Evolutionary conservation across 352 stramenopile genomes (phyloP), one percentile per base, ranked within the genome.

Genomic region (Pythium insidiosum): DNA sequence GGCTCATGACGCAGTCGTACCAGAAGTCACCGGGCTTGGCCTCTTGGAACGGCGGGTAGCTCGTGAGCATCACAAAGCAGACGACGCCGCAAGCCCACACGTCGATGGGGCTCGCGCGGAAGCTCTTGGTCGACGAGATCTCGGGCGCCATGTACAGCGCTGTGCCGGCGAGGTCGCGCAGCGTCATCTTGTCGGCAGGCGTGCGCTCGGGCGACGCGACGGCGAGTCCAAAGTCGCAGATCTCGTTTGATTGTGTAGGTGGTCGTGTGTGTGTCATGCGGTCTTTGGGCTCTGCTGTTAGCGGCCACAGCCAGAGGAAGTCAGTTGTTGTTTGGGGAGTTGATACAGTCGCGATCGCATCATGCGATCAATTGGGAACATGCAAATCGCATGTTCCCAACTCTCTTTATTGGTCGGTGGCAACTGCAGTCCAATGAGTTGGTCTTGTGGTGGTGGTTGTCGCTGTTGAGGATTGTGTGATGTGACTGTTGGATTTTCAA

Each of bases 221-320:
- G 7, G 87, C 88, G 0, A 97, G 63, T 9, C 91, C 91, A 74
- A 98, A 97, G 55, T 98, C 91, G 16, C 81, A 92, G 7, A 98
- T n/a, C n/a, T n/a, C n/a, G 57, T 52, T 97, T 97, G 50, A 97
- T 59, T 9, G 64, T 70, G 52, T 75, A 84, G n/a, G n/a, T n/a
- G n/a, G n/a, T n/a, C n/a, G n/a, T n/a, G n/a, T n/a, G n/a, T n/a
- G n/a, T n/a, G n/a, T n/a, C n/a, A n/a, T n/a, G n/a, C n/a, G n/a
- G n/a, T n/a, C n/a, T n/a, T n/a, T n/a, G n/a, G n/a, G n/a, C n/a
- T n/a, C n/a, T n/a, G n/a, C n/a, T n/a, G n/a, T n/a, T n/a, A n/a
- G n/a, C n/a, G n/a, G n/a, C n/a, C n/a, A n/a, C n/a, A n/a, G n/a
- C n/a, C n/a, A n/a, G n/a, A n/a, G n/a, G n/a, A n/a, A n/a, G n/a